Evolutionary conservation across 192 early-diverging fungal species (phyloP), one percentile per base, ranked within the genome.

Genomic region (Fimicolochytrium jonesii): DNA sequence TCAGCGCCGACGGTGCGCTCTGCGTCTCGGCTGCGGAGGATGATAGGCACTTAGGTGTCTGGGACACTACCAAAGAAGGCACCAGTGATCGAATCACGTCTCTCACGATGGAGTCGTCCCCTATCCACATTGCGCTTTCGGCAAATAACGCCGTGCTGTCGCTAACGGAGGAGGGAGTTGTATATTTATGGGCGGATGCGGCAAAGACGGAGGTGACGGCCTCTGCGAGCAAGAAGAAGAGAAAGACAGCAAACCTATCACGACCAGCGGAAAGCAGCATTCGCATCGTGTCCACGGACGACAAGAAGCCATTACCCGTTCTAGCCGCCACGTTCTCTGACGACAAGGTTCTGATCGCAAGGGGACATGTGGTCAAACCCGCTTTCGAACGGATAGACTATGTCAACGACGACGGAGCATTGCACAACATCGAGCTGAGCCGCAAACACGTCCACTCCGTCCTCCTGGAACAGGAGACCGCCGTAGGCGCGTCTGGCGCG

Each of bases 1-100:
- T 74, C 36, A 33, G 36, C 31, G 42, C 34, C 20, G 58, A 50
- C 23, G 53, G 44, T 22, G 23, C 30, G 13, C 31, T 36, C 17
- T 74, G 42, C 46, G 42, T 70, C 10, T 69, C 77, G 17, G 48
- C 61, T 20, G 74, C 77, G 3, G 47, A 53, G 6, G 61, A 76
- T 7, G 77, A 79, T 56, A 37, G 74, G 7, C 68, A 66, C 61
- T 50, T 79, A 32, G 29, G 59, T 36, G 61, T 72, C 17, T 79
- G 77, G 77, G 65, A 75, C 30, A 13, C 30, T 18, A 35, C 26
- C 1, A 33, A 51, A 30, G 57, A 56, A 7, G 61, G 56, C 4
- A n/a, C 30, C 9, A 49, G 22, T 34, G 48, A 36, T 2, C 48
- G 59, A 34, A n/a, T 62, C 44, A 30, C 47, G 4, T 52, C 68